Evolutionary conservation across 345 rosid genomes (phyloP).

Genomic region (Clarkia xantiana): DNA sequence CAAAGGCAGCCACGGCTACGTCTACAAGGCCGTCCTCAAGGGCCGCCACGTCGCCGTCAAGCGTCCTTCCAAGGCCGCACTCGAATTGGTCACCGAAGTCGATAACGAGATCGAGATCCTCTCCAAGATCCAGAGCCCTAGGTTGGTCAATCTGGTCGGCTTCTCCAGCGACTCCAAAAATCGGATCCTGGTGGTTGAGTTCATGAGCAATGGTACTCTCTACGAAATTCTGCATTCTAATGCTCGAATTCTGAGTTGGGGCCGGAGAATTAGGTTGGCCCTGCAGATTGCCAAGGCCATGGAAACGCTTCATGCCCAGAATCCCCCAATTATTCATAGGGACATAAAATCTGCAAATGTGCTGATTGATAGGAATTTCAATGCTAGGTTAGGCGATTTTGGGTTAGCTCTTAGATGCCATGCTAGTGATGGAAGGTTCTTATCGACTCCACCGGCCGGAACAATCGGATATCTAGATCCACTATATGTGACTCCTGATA

Average conservation of each 20-base stretch:
- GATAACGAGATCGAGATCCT: constrained; percentile 94
- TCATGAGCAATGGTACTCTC: constrained; percentile 81
- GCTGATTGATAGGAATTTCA: constrained; percentile 68
- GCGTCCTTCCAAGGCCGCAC: constrained; percentile 44
- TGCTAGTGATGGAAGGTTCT: constrained; percentile 52
- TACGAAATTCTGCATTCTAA: constrained; percentile 79
- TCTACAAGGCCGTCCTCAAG: constrained; percentile 77
- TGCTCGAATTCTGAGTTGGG: constrained; percentile 57
- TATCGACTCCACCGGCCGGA: constrained; percentile 96
- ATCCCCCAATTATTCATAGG: constrained; percentile 75
- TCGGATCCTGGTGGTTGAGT: constrained; percentile 78
- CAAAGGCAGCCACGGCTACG: constrained; percentile 91
- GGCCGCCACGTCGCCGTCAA: constrained; percentile 88
- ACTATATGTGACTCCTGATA: constrained; percentile 88
- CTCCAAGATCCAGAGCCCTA: constrained; percentile 76
- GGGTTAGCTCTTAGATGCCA: constrained; percentile 86
- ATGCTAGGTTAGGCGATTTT: constrained; percentile 91
- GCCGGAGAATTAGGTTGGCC: constrained; percentile 63
- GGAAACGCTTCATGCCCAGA: constrained; percentile 56
- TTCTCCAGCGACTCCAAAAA: constrained; percentile 55
- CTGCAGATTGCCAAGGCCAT: constrained; percentile 77
- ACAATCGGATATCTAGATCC: constrained; percentile 97
- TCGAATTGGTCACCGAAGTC: constrained; percentile 51
- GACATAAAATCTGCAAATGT: constrained; percentile 98
- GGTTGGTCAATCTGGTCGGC: constrained; percentile 83